A percentile compares a stretch with the other conserved stretches of the same genome.
phyloP scores from a whole-genome alignment of 495 filamentous ascomycete species.

The Aspergillus avenaceus region DNA sequence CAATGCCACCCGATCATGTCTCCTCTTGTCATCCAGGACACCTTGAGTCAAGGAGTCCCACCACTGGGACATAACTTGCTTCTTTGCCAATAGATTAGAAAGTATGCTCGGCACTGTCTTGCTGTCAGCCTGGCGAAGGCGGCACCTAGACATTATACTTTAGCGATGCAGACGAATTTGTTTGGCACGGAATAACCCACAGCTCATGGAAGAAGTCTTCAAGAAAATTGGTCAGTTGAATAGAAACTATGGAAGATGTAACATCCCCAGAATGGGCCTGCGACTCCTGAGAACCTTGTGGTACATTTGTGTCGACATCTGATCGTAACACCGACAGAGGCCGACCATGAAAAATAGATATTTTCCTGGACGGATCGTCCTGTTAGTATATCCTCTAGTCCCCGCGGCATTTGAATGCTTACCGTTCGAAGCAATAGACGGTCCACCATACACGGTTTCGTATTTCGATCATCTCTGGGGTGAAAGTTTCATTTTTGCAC shows the following conservation, averaged over 20 bases:
- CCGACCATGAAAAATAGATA: constrained; percentile 34
- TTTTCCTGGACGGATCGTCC: constrained; percentile 4
- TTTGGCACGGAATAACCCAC: no score
- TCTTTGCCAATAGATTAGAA: constrained; percentile 6
- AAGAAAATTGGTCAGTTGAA: constrained; percentile 21
- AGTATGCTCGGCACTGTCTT: constrained; percentile 13
- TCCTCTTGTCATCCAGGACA: background rate
- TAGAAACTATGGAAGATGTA: constrained; percentile 14
- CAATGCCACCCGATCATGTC: constrained; percentile 16
- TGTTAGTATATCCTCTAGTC: no score
- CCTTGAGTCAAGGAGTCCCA: constrained; percentile 22
- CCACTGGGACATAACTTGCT: constrained; percentile 17
- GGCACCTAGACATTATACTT: constrained; percentile 4
- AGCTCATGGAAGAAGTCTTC: constrained; percentile 24
- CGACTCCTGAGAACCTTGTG: constrained; percentile 14
- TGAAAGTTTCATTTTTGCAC: constrained; percentile 22
- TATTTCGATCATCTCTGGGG: constrained; percentile 23
- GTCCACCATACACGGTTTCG: constrained; percentile 41
- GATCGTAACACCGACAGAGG: constrained; percentile 26
- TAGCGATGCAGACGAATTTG: no score
- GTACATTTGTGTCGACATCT: constrained; percentile 31
- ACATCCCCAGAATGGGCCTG: constrained; percentile 1
- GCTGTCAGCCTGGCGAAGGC: constrained; percentile 14
- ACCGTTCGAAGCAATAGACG: constrained; percentile 34
- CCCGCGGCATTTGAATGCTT: background rate